Conservation (phyloP, 2,329 filamentous ascomycete species). For the Calonectria leucothoes region DNA sequence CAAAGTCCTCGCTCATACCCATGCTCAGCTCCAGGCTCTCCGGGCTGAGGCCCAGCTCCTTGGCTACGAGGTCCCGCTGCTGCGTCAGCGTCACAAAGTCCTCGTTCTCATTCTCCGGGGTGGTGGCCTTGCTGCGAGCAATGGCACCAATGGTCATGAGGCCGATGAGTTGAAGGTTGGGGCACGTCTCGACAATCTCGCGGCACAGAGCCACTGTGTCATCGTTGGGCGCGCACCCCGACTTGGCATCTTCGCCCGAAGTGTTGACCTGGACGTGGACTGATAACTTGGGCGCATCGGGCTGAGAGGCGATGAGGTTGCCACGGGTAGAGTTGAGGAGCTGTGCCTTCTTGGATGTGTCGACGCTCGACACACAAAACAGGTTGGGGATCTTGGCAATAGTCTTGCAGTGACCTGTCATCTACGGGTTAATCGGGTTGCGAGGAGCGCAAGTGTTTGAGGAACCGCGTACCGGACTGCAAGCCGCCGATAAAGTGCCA, state of each 20-base stretch:
- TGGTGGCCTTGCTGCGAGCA: conserved; percentile 80
- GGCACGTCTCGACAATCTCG: conserved; percentile 77
- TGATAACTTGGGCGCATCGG: conserved; percentile 63
- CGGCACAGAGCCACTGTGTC: conserved; percentile 74
- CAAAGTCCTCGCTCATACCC: conserved; percentile 98
- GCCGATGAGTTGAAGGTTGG: conserved; percentile 79
- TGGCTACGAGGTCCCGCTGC: conserved; percentile 76
- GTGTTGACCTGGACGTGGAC: conserved; percentile 97
- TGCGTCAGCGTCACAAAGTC: conserved; percentile 81
- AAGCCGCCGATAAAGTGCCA: conserved; percentile 99
- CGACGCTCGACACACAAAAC: conserved; percentile 91
- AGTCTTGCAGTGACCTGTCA: conserved; percentile 84
- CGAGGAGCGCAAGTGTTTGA: not conserved
- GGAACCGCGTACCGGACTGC: conserved; percentile 71
- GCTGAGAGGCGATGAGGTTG: conserved; percentile 59
- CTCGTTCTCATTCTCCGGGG: conserved; percentile 85
- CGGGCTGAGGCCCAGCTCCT: conserved; percentile 58
- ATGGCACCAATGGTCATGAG: conserved; percentile 99
- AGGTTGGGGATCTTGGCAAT: conserved; percentile 90
- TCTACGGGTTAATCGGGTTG: conserved; percentile 13
- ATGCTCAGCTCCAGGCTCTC: conserved; percentile 88
- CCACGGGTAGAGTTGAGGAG: conserved; percentile 82
- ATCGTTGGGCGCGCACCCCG: conserved; percentile 77
- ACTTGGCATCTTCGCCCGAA: conserved; percentile 87
- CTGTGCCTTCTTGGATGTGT: conserved; percentile 87